Conservation (phyloP, 225 moss, liverwort and hornwort genomes). For the Lunularia cruciata region DNA sequence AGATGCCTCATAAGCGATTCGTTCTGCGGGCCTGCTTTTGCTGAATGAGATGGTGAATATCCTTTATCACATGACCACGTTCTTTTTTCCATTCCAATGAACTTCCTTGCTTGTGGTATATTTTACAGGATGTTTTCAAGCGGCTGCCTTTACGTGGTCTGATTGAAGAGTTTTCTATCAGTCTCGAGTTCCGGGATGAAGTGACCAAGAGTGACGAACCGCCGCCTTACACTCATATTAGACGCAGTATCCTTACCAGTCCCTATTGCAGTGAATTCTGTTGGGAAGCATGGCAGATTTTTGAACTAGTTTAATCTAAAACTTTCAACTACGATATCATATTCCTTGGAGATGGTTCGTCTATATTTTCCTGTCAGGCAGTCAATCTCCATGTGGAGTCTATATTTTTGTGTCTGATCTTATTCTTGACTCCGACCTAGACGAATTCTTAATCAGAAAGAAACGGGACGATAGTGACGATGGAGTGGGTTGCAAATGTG, state of each 20-base stretch:
- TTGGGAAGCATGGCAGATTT: neutral
- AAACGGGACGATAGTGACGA: constrained; percentile 84
- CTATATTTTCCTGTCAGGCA: no score
- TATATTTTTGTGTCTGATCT: neutral
- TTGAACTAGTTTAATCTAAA: neutral
- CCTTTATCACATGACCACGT: no score
- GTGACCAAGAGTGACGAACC: constrained; percentile 69
- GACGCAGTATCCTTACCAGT: constrained; percentile 70
- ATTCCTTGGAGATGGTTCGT: neutral
- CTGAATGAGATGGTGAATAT: no score
- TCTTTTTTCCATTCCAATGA: no score
- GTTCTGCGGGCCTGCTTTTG: no score
- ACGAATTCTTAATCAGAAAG: constrained; percentile 78
- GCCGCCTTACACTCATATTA: constrained; percentile 75
- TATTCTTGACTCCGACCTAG: constrained; percentile 52
- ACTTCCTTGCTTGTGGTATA: neutral
- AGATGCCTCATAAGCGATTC: no score
- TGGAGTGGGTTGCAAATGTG: constrained; percentile 74
- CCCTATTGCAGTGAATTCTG: neutral
- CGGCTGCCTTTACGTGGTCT: constrained; percentile 27
- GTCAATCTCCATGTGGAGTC: neutral
- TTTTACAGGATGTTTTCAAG: constrained; percentile 34
- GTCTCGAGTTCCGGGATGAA: constrained; percentile 23
- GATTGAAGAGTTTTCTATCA: constrained; percentile 33
- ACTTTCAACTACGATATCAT: neutral